Base-by-base conservation (phyloP, 495 filamentous ascomycete species). In the Lentithecium fluviatile region DNA sequence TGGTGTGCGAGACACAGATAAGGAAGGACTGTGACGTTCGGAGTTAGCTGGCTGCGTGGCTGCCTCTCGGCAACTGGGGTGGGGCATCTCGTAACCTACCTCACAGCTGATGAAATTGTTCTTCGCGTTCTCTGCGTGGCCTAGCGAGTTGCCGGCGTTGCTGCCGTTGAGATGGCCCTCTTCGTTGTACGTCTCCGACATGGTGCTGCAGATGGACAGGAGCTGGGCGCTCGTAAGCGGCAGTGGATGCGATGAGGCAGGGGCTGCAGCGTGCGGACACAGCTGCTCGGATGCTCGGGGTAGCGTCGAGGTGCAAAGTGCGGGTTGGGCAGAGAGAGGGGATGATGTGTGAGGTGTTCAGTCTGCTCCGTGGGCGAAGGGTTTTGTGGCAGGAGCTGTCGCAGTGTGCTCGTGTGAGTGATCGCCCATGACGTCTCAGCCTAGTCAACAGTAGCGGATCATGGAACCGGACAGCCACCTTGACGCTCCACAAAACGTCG, bases 61-160 rank as follows among this genome's bases (percentile, higher is more conserved):
- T 32, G 29, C 29, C 3, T 56, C 65, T 68, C 65, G 65, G 60
- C 60, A 68, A 64, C 48, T 6, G 24, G 50, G 56, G 56, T 36
- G 54, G 58, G 47, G 48, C 24, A 25, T 52, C 51, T 25, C 42
- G 60, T 51, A 49, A 60, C 73, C 34, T 65, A 74, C 73, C 75
- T 75, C 61, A 77, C 75, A 66, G 47, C 58, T 62, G 38, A 69
- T 29, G 34, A 69, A 56, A 46, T 32, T 61, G 55, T 74, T 58
- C 58, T 71, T 69, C 8, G 67, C 52, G 43, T 52, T 60, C 64
- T 64, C 52, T 4, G 40, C 40, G 45, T 67, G 37, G n/a, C 45
- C 49, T 20, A 52, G 37, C 15, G 51, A 32, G 51, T 34, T 48
- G 36, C n/a, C n/a, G n/a, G n/a, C n/a, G n/a, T n/a, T n/a, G n/a